Base-by-base conservation (phyloP, 441 rosid species). In the Eugenia klotzschiana region DNA sequence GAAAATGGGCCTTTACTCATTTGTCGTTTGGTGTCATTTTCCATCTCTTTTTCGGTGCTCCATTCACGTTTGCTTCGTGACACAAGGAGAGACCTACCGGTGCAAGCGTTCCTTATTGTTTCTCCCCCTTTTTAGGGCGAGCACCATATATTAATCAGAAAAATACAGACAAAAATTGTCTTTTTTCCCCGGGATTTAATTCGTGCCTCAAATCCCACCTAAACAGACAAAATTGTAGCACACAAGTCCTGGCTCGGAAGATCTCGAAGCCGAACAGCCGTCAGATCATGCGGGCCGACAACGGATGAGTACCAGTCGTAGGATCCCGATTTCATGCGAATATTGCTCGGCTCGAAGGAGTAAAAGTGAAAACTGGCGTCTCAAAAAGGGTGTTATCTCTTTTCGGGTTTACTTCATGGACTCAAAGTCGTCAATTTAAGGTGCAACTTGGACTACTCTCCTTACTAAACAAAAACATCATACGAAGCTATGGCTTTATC, bases 61-160 rank as follows among this genome's bases (percentile, higher is more conserved):
- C 41, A 80, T 77, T 93, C 98, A 94, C 97, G 91, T 84, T 88
- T 80, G 86, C 90, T 90, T 92, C 98, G 94, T 94, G 95, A 91
- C 81, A 58, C 81, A 69, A 58, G 20, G 73, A 33, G 77, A 64
- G 25, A 10, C 46, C 46, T 37, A 33, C 46, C 77, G 18, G 77
- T 33, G 46, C 77, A 5, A 37, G 77, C 43, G 15, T 69, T 69
- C 22, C 77, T 0, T 0, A 11, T 15, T 58, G 40, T 29, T 60
- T 69, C 87, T 85, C 85, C 91, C 33, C 51, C 51, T 50, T 50
- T 50, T 50, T 4, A 69, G 15, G 77, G 77, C 15, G 37, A 22
- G 43, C 23, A 69, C 8, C 11, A 5, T 37, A 37, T 37, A 5
- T 69, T 10, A 37, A 20, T 69, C 77, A 37, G 46, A 37, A 69